Percentiles rank a stretch among this genome's conserved stretches.
phyloP scores from a whole-genome alignment of 805 yeast genomes.

The Teunomyces tritomae region DNA sequence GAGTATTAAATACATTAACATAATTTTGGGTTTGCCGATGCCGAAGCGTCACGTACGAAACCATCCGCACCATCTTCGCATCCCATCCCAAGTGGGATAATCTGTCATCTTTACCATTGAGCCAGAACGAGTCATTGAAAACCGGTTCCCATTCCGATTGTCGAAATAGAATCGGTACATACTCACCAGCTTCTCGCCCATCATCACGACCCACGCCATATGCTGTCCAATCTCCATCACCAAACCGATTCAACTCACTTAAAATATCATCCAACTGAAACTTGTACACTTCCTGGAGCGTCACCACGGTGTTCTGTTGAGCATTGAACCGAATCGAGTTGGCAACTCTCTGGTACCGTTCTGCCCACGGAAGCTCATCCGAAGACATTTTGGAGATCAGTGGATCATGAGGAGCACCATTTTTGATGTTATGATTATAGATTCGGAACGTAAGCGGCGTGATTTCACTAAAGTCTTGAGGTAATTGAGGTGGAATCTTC shows the following conservation, averaged over 20 bases:
- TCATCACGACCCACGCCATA: conserved; percentile 17
- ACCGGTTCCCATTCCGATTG: conserved; percentile 15
- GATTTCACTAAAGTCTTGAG: conserved; percentile 11
- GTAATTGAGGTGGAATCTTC: conserved; percentile 10
- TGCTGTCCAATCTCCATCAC: conserved; percentile 13
- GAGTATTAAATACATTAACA: conserved; percentile 19
- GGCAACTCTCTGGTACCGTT: conserved; percentile 15
- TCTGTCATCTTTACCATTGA: conserved; percentile 12
- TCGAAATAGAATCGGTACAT: conserved; percentile 16
- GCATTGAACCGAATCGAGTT: conserved; percentile 19
- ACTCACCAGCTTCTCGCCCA: conserved; percentile 16
- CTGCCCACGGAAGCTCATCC: conserved; percentile 28
- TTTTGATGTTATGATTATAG: conserved; percentile 37
- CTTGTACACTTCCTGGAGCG: conserved; percentile 16
- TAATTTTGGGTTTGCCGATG: conserved; percentile 10
- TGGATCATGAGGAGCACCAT: conserved; percentile 15
- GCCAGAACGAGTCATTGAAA: conserved; percentile 16
- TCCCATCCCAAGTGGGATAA: conserved; percentile 16
- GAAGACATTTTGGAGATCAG: conserved; percentile 11
- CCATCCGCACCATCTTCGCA: conserved; percentile 17
- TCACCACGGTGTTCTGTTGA: conserved; percentile 15
- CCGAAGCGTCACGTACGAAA: conserved; percentile 16
- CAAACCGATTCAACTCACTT: conserved; percentile 11
- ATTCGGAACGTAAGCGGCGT: conserved; percentile 24
- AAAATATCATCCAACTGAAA: conserved; percentile 17